phyloP scores from a whole-genome alignment of 495 filamentous ascomycete genomes.

The Endocarpon pusillum region DNA sequence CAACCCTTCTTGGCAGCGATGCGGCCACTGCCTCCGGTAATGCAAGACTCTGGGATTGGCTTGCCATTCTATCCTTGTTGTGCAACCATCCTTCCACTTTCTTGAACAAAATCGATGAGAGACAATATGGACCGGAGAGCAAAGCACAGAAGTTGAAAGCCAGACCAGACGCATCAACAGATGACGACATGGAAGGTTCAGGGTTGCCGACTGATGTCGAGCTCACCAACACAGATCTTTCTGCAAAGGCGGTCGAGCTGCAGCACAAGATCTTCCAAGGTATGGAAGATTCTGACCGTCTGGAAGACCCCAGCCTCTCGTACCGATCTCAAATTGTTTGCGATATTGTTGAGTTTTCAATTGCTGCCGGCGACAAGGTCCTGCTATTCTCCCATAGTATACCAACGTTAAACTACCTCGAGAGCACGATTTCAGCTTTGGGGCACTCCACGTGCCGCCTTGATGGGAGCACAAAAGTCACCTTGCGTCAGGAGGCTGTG shows the following conservation, averaged over 20 bases:
- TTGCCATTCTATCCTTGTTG: conserved; percentile 40
- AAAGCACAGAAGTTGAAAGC: conserved; percentile 4
- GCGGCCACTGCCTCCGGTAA: conserved; percentile 8
- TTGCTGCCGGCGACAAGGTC: conserved; percentile 46
- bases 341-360: conserved; percentile 45
- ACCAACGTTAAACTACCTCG: conserved; percentile 50
- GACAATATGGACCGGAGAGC: conserved; percentile 7
- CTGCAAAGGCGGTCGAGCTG: conserved; percentile 10
- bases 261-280: conserved; percentile 17
- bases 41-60: conserved; percentile 30
- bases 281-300: conserved; percentile 6
- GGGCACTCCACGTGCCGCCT: conserved; percentile 34
- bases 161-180: conserved; percentile 11
- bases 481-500: conserved; percentile 36
- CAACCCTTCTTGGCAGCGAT: conserved; percentile 13
- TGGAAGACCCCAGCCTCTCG: conserved; percentile 30
- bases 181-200: conserved; percentile 15
- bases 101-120: conserved; percentile 29
- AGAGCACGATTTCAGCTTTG: conserved; percentile 28
- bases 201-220: conserved; percentile 13
- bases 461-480: conserved; percentile 41
- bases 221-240: conserved; percentile 17
- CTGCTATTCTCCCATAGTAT: conserved; percentile 63
- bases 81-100: conserved; percentile 64
- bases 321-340: conserved; percentile 49